A percentile compares a stretch with the other conserved stretches of the same genome.
Evolutionary conservation across 2,329 filamentous ascomycete genomes (phyloP).

Genomic region (Curvularia sp.): DNA sequence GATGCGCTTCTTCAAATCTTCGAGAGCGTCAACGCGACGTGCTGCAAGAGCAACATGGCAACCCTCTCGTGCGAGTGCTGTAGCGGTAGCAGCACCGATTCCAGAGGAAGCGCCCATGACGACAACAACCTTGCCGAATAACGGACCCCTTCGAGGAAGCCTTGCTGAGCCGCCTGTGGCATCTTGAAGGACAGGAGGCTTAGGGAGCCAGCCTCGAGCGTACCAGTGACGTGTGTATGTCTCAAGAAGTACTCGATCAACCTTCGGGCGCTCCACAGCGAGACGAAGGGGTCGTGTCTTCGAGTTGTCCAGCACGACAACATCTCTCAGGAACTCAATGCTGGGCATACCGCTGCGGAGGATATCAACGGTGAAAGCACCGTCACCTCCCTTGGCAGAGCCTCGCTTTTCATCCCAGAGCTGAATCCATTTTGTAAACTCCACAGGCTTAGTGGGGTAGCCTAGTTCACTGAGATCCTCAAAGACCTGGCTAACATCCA

Average conservation of each 20-base stretch:
- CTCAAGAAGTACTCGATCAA: conserved; percentile 73
- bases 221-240: conserved; percentile 84
- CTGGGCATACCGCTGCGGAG: conserved; percentile 82
- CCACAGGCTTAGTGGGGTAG: conserved; percentile 70
- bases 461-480: conserved; percentile 69
- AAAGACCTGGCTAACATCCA: conserved; percentile 71
- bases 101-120: conserved; percentile 82
- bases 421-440: conserved; percentile 76
- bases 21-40: conserved; percentile 72
- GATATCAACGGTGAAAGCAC: conserved; percentile 78
- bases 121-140: conserved; percentile 74
- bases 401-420: conserved; percentile 76
- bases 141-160: conserved; percentile 61
- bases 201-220: conserved; percentile 76
- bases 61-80: conserved; percentile 72
- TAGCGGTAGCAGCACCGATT: conserved; percentile 77
- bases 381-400: conserved; percentile 68
- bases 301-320: conserved; percentile 76
- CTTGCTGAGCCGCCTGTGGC: conserved; percentile 55
- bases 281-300: conserved; percentile 68
- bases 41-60: conserved; percentile 76
- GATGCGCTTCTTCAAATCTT: conserved; percentile 69
- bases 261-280: conserved; percentile 69
- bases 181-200: conserved; percentile 62
- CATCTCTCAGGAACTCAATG: conserved; percentile 71